Evolutionary conservation across 805 yeast genomes (phyloP).

Genomic region (Martiniozyma abietophila): DNA sequence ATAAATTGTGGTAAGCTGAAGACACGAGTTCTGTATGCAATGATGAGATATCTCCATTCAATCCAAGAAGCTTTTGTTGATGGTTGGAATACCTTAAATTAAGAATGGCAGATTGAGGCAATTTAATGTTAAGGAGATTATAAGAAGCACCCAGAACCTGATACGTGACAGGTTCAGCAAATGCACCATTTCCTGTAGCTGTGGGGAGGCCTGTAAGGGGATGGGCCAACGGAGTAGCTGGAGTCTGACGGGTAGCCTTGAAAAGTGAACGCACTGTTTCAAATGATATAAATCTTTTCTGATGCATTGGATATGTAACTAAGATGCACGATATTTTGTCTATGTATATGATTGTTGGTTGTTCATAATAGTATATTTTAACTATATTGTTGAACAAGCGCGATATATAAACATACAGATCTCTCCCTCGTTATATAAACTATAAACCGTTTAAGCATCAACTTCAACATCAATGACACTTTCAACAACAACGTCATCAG

Average conservation of each 20-base stretch:
- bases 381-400: too few species aligned
- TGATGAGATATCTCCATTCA: conserved; percentile 33
- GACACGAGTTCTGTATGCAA: conserved; percentile 23
- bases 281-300: too few species aligned
- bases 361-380: too few species aligned
- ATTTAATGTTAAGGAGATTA: conserved; percentile 32
- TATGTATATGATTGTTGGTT: too few species aligned
- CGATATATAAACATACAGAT: too few species aligned
- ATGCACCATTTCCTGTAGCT: conserved; percentile 39
- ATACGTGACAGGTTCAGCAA: conserved; percentile 34
- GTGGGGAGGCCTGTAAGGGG: conserved; percentile 24
- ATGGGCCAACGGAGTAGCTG: conserved; percentile 8
- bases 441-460: too few species aligned
- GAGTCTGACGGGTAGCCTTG: conserved; percentile 5
- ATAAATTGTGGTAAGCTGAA: conserved; percentile 10
- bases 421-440: too few species aligned
- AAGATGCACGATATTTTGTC: too few species aligned
- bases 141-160: conserved; percentile 32
- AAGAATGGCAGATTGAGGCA: conserved; percentile 34
- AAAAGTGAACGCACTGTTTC: conserved; percentile 5
- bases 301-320: too few species aligned
- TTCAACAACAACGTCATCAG: too few species aligned
- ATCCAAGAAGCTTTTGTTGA: conserved; percentile 33
- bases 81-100: conserved; percentile 28
- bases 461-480: too few species aligned